phyloP scores from a whole-genome alignment of 208 protist species.

The Perkinsela sp. region DNA sequence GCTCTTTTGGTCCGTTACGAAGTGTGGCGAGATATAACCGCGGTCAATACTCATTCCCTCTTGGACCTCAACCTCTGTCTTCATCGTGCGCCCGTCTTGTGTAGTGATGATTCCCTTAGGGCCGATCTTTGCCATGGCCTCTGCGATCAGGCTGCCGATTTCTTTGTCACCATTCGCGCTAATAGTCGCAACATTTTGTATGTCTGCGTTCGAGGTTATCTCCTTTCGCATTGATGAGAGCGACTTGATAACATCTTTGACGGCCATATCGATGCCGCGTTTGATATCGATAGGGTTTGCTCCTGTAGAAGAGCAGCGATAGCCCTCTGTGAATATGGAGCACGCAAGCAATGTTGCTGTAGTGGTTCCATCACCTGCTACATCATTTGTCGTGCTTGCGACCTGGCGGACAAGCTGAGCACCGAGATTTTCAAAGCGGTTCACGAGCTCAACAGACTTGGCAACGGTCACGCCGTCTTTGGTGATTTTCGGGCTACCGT shows the following conservation, averaged over 20 bases:
- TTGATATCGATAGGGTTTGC: constrained; percentile 97
- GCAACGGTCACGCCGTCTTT: constrained; percentile 99
- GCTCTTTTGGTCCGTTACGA: constrained; percentile 87
- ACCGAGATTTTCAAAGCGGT: constrained; percentile 91
- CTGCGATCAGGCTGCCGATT: constrained; percentile 87
- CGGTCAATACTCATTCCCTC: constrained; percentile 91
- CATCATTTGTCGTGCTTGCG: constrained; percentile 89
- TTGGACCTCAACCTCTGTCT: constrained; percentile 85
- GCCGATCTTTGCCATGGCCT: constrained; percentile 94
- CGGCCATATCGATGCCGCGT: constrained; percentile 86
- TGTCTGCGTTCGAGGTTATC: constrained; percentile 79
- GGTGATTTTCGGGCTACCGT: constrained; percentile 91
- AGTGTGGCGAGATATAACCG: constrained; percentile 93
- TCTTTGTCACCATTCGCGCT: constrained; percentile 93
- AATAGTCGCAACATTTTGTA: constrained; percentile 91
- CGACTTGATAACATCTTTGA: constrained; percentile 51
- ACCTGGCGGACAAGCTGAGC: constrained; percentile 83
- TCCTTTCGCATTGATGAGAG: constrained; percentile 64
- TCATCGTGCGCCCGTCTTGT: constrained; percentile 88
- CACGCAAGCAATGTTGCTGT: constrained; percentile 93
- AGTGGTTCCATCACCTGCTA: constrained; percentile 93
- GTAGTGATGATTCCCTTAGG: constrained; percentile 97
- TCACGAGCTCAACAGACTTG: constrained; percentile 88
- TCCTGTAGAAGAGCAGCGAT: constrained; percentile 82
- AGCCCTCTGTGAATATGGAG: constrained; percentile 87